Evolutionary conservation across 2,329 filamentous ascomycete genomes (phyloP), one percentile per base, ranked within the genome.

Genomic region (Aotearoamyces nothofagi): DNA sequence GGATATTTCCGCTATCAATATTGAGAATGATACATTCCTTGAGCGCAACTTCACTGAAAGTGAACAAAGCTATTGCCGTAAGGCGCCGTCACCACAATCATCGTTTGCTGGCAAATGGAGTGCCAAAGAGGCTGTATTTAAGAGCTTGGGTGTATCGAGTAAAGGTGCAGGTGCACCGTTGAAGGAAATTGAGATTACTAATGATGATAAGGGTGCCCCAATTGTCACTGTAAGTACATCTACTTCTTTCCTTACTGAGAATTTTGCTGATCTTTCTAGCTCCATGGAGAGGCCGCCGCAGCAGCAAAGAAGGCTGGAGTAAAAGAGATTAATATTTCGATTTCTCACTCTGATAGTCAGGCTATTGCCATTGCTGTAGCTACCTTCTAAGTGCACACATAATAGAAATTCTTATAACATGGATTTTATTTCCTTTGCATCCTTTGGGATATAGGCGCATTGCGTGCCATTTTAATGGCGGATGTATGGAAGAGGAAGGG

Each of bases 81-180:
- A 77, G 47, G 77, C 82, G 10, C 60, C 83, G 5, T 77, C 69
- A 49, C 80, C 84, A 1, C 82, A 83, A 50, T 81, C 86, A 40
- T 92, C 83, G 29, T 98, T 94, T 56, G 83, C 87, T 4, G 90
- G 90, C 27, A 75, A 84, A 42, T 98, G 90, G 90, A 87, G 78
- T 46, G 90, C 90, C 19, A 98, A 98, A 63, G 90, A 98, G 59
- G 90, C 90, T 15, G 86, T 98, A 1, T 98, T 98, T 68, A 98
- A 98, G 70, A 84, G 82, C 20, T 65, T 98, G 9, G 84, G 86
- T 41, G 86, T 96, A 9, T 60, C 68, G 43, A 78, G 86, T 55
- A 76, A 80, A 57, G 90, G 90, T 36, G 86, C 79, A 7, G 90
- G 92, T 39, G 87, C 90, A 34, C 66, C 83, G 10, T 56, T 98